Percentiles rank a stretch among this genome's conserved stretches.
Conservation (phyloP, 208 protist species). For the Wallacemonas sp. region DNA sequence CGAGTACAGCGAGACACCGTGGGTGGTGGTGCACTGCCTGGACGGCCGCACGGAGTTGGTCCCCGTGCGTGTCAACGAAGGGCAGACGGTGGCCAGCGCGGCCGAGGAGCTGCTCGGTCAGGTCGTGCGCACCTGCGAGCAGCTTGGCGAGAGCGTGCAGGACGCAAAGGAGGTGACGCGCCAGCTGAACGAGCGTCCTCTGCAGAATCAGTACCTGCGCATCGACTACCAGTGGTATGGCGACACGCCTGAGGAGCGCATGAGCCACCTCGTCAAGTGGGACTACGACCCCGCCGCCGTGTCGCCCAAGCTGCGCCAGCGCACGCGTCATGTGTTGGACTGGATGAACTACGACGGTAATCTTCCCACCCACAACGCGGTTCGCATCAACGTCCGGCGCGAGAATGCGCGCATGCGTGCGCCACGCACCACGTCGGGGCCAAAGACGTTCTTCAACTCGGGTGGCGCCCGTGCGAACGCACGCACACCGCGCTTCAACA, state of each 20-base stretch:
- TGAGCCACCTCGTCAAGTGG: slow-evolving; percentile 84
- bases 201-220: slow-evolving; percentile 89
- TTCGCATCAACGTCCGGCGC: slow-evolving; percentile 71
- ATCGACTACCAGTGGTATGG: slow-evolving; percentile 93
- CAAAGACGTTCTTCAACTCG: slow-evolving; percentile 85
- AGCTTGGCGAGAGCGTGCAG: slow-evolving; percentile 57
- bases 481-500: slow-evolving; percentile 57
- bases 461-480: slow-evolving; percentile 80
- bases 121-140: slow-evolving; percentile 58
- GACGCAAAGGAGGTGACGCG: slow-evolving; percentile 72
- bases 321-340: slow-evolving; percentile 74
- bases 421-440: slow-evolving; percentile 46
- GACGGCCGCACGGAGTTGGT: slow-evolving; percentile 64
- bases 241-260: slow-evolving; percentile 87
- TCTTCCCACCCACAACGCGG: slow-evolving; percentile 75
- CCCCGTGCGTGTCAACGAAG: slow-evolving; percentile 41
- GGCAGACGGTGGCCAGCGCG: slow-evolving; percentile 20
- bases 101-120: slow-evolving; percentile 49
- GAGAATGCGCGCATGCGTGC: slow-evolving; percentile 65
- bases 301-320: slow-evolving; percentile 49
- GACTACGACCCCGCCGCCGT: slow-evolving; percentile 72
- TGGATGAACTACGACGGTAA: slow-evolving; percentile 90
- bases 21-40: slow-evolving; percentile 85
- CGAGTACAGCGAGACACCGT: slow-evolving; percentile 90
- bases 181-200: slow-evolving; percentile 72